phyloP scores from a whole-genome alignment of 1,139 yeast genomes.

The Taiozyma onychis region DNA sequence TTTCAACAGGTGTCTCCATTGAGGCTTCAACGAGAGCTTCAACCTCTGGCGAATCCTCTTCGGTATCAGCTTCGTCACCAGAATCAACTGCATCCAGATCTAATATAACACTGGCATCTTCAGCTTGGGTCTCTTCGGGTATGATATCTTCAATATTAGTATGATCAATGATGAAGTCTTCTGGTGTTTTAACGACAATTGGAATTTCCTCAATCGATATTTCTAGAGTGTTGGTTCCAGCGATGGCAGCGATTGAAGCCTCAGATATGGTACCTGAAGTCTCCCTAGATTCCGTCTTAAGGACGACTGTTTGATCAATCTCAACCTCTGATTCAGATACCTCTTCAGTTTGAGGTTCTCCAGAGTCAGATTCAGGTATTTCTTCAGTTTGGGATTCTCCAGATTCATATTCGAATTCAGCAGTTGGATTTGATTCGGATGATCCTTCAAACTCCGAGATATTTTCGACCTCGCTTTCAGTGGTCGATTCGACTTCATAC shows the following conservation, averaged over 20 bases:
- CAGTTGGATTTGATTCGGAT: not conserved
- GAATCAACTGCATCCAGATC: not conserved
- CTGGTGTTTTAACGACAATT: not conserved
- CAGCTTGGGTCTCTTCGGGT: not conserved
- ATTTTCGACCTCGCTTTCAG: conserved; percentile 4
- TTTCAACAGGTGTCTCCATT: not conserved
- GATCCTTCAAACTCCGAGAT: not conserved
- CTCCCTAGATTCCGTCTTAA: not conserved
- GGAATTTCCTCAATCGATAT: not conserved
- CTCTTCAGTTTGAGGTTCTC: not conserved
- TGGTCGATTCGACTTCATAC: not conserved
- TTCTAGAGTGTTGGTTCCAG: not conserved
- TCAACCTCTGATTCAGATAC: not conserved
- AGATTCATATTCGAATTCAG: not conserved
- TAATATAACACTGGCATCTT: not conserved
- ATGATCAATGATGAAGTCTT: not conserved
- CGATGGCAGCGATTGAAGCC: not conserved
- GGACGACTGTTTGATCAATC: not conserved
- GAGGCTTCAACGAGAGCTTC: not conserved
- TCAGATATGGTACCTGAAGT: not conserved
- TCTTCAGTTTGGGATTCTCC: not conserved
- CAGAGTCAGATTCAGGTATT: not conserved
- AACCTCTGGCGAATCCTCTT: not conserved
- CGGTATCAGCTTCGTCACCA: not conserved
- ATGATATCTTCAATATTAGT: not conserved